Percentiles rank a stretch among this genome's conserved stretches.
phyloP scores from a whole-genome alignment of 1,139 yeast species.

The Sugiyamaella grinbergsii region DNA sequence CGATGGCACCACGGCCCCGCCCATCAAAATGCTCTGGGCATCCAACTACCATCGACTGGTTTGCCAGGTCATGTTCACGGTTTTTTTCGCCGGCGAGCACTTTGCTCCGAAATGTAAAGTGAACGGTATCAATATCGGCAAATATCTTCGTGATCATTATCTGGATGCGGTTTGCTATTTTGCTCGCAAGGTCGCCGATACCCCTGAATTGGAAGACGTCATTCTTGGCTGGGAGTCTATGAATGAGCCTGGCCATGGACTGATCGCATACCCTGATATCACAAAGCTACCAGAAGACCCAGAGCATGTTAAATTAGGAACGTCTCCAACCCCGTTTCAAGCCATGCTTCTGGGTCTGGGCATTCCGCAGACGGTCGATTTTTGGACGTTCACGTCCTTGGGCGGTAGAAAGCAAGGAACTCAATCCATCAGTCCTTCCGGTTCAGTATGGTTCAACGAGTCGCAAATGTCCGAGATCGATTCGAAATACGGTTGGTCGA shows the following conservation, averaged over 20 bases:
- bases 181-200: constrained; percentile 55
- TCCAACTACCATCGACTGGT: constrained; percentile 79
- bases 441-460: constrained; percentile 68
- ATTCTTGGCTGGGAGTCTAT: constrained; percentile 80
- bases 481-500: constrained; percentile 64
- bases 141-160: constrained; percentile 68
- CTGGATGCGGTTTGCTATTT: constrained; percentile 57
- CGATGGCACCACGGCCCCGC: constrained; percentile 49
- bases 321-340: constrained; percentile 40
- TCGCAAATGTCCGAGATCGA: constrained; percentile 51
- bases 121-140: constrained; percentile 75
- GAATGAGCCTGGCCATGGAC: constrained; percentile 73
- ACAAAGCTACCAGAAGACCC: constrained; percentile 33
- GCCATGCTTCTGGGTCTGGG: constrained; percentile 66
- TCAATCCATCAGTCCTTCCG: constrained; percentile 61
- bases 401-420: constrained; percentile 70
- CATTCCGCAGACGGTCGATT: constrained; percentile 63
- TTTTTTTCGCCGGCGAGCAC: constrained; percentile 74
- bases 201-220: constrained; percentile 53
- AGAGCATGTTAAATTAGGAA: constrained; percentile 39
- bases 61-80: constrained; percentile 76
- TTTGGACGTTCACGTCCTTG: constrained; percentile 62
- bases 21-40: constrained; percentile 78
- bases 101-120: constrained; percentile 71
- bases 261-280: constrained; percentile 37